A percentile compares a stretch with the other conserved stretches of the same genome.
Conservation (phyloP, 208 protist genomes). For the Leishmania tropica region DNA sequence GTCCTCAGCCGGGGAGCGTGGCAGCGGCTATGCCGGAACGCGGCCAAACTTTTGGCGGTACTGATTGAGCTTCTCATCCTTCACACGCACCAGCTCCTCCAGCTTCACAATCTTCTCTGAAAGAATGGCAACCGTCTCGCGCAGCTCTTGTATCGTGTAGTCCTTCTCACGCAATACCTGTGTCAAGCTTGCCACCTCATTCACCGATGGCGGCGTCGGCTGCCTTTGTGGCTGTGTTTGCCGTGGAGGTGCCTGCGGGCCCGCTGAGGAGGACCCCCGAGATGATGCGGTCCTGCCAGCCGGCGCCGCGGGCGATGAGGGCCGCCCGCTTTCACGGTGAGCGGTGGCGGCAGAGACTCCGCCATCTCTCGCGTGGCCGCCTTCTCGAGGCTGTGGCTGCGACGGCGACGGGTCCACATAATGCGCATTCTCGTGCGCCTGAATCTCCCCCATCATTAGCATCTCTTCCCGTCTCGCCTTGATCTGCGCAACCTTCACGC, state of each 20-base stretch:
- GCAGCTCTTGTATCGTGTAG: conserved; percentile 88
- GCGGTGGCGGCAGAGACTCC: not conserved
- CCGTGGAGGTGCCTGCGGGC: not conserved
- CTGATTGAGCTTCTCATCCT: conserved; percentile 94
- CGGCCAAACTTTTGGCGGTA: conserved; percentile 76
- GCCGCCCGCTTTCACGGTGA: not conserved
- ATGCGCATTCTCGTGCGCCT: conserved; percentile 14
- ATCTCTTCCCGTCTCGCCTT: conserved; percentile 50
- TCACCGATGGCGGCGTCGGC: not conserved
- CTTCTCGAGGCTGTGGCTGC: not conserved
- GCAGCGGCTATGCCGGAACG: conserved; percentile 11
- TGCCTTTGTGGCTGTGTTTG: conserved; percentile 12
- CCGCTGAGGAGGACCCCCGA: not conserved
- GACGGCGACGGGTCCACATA: conserved; percentile 4
- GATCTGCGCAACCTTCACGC: conserved; percentile 89
- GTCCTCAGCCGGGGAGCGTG: not conserved
- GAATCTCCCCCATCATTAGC: conserved; percentile 13
- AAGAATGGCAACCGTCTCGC: conserved; percentile 89
- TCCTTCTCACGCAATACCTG: conserved; percentile 91
- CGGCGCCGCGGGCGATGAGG: not conserved
- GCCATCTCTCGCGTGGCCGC: not conserved
- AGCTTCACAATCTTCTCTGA: conserved; percentile 95
- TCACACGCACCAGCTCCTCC: conserved; percentile 95
- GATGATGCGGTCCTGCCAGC: not conserved
- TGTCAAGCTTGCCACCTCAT: conserved; percentile 30